Percentiles rank a stretch among this genome's conserved stretches.
Conservation (phyloP, 1,284 basidiomycete species). For the Ustilago tritici region DNA sequence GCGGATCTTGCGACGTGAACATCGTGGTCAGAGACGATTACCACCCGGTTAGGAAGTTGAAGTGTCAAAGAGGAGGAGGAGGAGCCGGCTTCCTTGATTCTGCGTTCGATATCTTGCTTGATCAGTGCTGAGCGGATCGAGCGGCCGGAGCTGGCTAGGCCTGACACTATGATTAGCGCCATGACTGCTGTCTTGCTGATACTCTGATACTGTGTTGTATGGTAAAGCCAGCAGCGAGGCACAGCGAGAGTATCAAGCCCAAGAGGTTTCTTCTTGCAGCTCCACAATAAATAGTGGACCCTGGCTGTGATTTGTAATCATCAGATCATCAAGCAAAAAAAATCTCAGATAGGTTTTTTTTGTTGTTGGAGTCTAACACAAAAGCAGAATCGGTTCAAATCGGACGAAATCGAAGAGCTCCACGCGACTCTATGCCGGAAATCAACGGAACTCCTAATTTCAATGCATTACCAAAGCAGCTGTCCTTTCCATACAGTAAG, state of each 20-base stretch:
- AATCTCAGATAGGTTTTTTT: neutral
- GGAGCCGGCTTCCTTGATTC: conserved; percentile 72
- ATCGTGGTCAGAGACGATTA: conserved; percentile 82
- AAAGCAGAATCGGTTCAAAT: conserved; percentile 14
- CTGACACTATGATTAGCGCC: conserved; percentile 94
- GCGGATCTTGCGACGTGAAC: conserved; percentile 77
- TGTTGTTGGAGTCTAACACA: conserved; percentile 8
- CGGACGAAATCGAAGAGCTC: conserved; percentile 11
- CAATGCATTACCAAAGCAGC: conserved; percentile 28
- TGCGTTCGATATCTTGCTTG: conserved; percentile 75
- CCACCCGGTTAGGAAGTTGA: conserved; percentile 69
- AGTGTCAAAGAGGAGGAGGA: conserved; percentile 75
- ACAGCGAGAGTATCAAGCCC: neutral
- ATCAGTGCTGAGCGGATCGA: conserved; percentile 80
- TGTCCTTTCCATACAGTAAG: neutral
- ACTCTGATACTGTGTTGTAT: neutral
- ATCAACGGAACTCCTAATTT: conserved; percentile 31
- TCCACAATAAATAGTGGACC: conserved; percentile 15
- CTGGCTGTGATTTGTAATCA: conserved; percentile 13
- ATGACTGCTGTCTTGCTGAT: conserved; percentile 72
- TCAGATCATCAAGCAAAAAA: neutral
- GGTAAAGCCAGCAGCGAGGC: neutral
- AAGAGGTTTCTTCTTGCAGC: conserved; percentile 19
- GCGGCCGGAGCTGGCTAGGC: conserved; percentile 90
- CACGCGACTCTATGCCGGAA: conserved; percentile 12